Percentiles rank a stretch among this genome's conserved stretches.
Conservation (phyloP, 768 basidiomycete species). For the Tricholoma furcatifolium region DNA sequence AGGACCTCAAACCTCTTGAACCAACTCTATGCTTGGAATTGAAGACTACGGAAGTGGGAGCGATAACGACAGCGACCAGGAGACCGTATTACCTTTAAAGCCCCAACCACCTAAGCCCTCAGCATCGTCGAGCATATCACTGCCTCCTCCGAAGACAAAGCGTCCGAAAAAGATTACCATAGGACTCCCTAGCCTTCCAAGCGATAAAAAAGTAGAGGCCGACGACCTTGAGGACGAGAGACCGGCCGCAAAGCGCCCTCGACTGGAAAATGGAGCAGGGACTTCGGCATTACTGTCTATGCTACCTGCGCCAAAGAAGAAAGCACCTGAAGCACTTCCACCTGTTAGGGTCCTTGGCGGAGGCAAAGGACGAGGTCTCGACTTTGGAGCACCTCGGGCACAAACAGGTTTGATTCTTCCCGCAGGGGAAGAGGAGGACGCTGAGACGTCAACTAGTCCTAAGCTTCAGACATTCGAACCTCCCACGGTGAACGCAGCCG, state of each 20-base stretch:
- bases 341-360: constrained; percentile 63
- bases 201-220: constrained; percentile 32
- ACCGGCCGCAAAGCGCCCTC: constrained; percentile 60
- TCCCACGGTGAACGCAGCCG: constrained; percentile 7
- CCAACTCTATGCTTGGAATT: constrained; percentile 60
- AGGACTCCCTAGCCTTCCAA: constrained; percentile 46
- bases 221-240: constrained; percentile 37
- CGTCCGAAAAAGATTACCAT: constrained; percentile 63
- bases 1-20: neutral
- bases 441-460: constrained; percentile 1
- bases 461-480: constrained; percentile 1
- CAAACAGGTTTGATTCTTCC: neutral
- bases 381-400: constrained; percentile 44
- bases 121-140: constrained; percentile 16
- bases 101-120: constrained; percentile 15
- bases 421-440: constrained; percentile 12
- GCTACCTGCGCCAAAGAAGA: constrained; percentile 73
- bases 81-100: constrained; percentile 11
- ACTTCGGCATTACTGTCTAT: constrained; percentile 65
- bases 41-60: constrained; percentile 77
- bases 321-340: constrained; percentile 37
- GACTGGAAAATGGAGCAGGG: constrained; percentile 55
- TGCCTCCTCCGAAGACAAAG: constrained; percentile 36
- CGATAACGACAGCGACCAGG: constrained; percentile 51
- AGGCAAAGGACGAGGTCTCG: constrained; percentile 59